Percentiles rank a stretch among this genome's conserved stretches.
Conservation (phyloP, 345 rosid genomes). For the Arabis alpina region DNA sequence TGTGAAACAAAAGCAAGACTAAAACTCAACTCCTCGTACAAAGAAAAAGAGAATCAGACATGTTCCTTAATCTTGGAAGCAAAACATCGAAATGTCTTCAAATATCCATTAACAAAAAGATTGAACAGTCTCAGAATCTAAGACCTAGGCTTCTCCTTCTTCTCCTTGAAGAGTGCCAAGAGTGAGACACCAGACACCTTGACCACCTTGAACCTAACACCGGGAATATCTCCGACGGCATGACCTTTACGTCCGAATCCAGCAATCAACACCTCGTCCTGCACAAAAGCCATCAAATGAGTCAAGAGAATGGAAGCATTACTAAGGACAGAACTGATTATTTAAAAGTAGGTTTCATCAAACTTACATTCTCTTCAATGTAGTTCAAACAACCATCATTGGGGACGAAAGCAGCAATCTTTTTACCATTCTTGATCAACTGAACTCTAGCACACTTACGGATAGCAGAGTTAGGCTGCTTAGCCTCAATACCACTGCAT, state of each 20-base stretch:
- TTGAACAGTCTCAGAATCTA: conserved; percentile 32
- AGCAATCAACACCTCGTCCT: conserved; percentile 76
- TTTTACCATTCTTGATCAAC: conserved; percentile 89
- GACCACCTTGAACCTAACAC: conserved; percentile 80
- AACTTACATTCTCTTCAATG: conserved; percentile 83
- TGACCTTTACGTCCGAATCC: conserved; percentile 67
- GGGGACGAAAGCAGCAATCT: conserved; percentile 96
- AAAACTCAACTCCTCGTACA: conserved; percentile 6
- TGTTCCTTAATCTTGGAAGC: conserved; percentile 6
- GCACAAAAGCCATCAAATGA: conserved; percentile 15
- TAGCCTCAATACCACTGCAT: conserved; percentile 92
- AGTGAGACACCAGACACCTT: conserved; percentile 79
- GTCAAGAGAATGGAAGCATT: neutral
- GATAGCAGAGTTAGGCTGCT: conserved; percentile 99
- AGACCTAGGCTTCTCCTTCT: conserved; percentile 76
- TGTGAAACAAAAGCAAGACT: conserved; percentile 13
- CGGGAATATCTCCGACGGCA: conserved; percentile 80
- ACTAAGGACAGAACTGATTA: neutral
- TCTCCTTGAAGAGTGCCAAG: conserved; percentile 68
- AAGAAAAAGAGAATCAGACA: neutral
- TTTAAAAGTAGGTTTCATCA: neutral
- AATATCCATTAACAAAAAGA: conserved; percentile 1
- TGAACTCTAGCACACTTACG: conserved; percentile 96
- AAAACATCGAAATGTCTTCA: conserved; percentile 6
- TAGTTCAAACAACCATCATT: conserved; percentile 96